Conservation (phyloP, 257 asterid species). For the Solanum raphanifolium region DNA sequence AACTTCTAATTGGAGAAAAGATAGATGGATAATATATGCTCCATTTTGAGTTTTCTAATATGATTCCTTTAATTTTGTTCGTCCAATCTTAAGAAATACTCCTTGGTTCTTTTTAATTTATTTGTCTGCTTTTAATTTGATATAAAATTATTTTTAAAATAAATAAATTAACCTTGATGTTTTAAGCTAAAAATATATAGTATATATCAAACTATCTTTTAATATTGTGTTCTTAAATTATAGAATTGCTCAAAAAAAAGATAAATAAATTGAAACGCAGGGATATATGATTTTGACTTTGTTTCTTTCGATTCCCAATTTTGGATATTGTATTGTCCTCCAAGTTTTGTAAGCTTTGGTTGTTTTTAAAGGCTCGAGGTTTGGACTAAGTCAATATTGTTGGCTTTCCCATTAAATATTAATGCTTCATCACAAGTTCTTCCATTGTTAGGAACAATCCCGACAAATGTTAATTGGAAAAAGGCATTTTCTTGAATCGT, state of each 20-base stretch:
- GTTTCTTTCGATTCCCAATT: neutral
- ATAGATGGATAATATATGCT: too few relatives aligned
- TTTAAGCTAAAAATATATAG: too few relatives aligned
- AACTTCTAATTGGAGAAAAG: too few relatives aligned
- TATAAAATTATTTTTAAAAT: too few relatives aligned
- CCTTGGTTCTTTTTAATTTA: too few relatives aligned
- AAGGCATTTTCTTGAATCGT: neutral
- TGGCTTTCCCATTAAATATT: neutral
- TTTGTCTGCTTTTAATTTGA: neutral
- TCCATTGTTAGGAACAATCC: neutral
- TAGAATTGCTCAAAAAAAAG: too few relatives aligned
- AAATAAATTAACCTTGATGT: neutral
- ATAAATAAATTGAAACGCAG: neutral
- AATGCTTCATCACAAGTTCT: neutral
- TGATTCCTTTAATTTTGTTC: neutral
- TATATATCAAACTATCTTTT: too few relatives aligned
- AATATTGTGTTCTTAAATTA: too few relatives aligned
- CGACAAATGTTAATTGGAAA: neutral
- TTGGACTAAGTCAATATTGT: neutral
- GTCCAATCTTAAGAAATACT: neutral
- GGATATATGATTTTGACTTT: neutral
- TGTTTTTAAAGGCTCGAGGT: slow-evolving; percentile 26
- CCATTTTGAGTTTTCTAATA: neutral
- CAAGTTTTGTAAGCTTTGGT: slow-evolving; percentile 6
- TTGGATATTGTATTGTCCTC: slow-evolving; percentile 4